phyloP scores from a whole-genome alignment of 805 yeast species.

The Schizosaccharomyces lindneri region DNA sequence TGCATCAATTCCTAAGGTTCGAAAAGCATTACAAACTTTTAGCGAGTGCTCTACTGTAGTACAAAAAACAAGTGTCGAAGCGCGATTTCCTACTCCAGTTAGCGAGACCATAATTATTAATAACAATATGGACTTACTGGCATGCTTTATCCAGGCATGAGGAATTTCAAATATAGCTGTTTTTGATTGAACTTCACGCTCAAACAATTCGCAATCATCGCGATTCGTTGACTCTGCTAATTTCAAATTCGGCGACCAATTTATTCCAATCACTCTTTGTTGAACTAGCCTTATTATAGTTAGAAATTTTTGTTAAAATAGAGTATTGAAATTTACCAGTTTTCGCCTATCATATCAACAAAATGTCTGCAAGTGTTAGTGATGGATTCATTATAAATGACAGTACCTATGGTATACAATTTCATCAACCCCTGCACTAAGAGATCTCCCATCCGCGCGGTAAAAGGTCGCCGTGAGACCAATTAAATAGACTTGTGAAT shows the following conservation, averaged over 20 bases:
- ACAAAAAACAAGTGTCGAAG: conserved; percentile 53
- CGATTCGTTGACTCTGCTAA: neutral
- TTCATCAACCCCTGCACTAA: conserved; percentile 40
- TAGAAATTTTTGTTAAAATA: conserved; percentile 40
- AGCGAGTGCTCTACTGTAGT: conserved; percentile 47
- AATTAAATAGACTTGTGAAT: conserved; percentile 28
- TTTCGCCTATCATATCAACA: conserved; percentile 30
- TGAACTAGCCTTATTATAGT: conserved; percentile 26
- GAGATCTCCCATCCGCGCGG: conserved; percentile 41
- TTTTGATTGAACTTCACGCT: conserved; percentile 29
- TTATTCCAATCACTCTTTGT: conserved; percentile 15
- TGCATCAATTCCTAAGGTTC: conserved; percentile 37
- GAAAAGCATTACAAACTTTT: conserved; percentile 27
- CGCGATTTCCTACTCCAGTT: conserved; percentile 11
- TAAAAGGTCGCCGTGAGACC: conserved; percentile 81
- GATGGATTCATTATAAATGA: too few relatives aligned
- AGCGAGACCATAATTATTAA: neutral
- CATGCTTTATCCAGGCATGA: conserved; percentile 24
- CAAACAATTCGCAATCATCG: conserved; percentile 16
- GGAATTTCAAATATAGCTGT: conserved; percentile 32
- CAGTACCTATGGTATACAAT: conserved; percentile 31
- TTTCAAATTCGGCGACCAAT: conserved; percentile 28
- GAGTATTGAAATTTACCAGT: conserved; percentile 14
- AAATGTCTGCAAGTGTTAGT: conserved; percentile 20
- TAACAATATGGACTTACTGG: conserved; percentile 3